These are phyloP conservation scores for Hypomontagnella submonticulosa DNA, from an alignment of 495 filamentous ascomycete species.

Conservation along the genomic window DNA sequence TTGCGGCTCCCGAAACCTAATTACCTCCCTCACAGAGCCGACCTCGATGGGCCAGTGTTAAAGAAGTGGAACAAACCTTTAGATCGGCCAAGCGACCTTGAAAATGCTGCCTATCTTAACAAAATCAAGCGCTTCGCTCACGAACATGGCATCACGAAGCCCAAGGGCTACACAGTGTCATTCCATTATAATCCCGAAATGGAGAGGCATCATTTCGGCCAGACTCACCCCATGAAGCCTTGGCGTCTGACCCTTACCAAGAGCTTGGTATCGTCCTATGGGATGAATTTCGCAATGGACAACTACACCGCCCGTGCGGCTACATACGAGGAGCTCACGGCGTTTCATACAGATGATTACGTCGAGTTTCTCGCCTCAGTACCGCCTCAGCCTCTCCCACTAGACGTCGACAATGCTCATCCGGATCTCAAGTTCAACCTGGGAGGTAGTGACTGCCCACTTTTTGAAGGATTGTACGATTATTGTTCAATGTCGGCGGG, in stretches of 20 bases:
- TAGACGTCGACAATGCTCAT: constrained; percentile 60
- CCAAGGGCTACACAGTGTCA: constrained; percentile 89
- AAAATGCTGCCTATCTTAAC: constrained; percentile 70
- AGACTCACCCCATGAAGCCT: constrained; percentile 97
- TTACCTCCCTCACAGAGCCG: constrained; percentile 59
- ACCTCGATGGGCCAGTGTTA: constrained; percentile 65
- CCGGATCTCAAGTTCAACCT: constrained; percentile 78
- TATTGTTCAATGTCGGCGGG: constrained; percentile 96
- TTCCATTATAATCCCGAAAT: constrained; percentile 96
- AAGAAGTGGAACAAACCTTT: constrained; percentile 73
- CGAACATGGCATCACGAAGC: constrained; percentile 77
- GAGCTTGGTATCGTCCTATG: constrained; percentile 90
- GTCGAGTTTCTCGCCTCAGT: constrained; percentile 81
- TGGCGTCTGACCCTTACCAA: constrained; percentile 97
- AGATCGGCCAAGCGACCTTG: constrained; percentile 61
- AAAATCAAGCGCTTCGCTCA: constrained; percentile 74
- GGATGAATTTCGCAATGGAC: constrained; percentile 96
- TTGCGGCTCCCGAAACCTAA: constrained; percentile 60
- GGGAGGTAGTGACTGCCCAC: constrained; percentile 89
- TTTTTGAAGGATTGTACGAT: constrained; percentile 94
- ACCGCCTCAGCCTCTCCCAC: constrained; percentile 58
- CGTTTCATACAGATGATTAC: constrained; percentile 90
- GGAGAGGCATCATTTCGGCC: constrained; percentile 95
- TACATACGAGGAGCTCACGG: constrained; percentile 84
- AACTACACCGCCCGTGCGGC: constrained; percentile 83